Base-by-base conservation (phyloP, 169 alveolate species). In the Plasmodium fragile region DNA sequence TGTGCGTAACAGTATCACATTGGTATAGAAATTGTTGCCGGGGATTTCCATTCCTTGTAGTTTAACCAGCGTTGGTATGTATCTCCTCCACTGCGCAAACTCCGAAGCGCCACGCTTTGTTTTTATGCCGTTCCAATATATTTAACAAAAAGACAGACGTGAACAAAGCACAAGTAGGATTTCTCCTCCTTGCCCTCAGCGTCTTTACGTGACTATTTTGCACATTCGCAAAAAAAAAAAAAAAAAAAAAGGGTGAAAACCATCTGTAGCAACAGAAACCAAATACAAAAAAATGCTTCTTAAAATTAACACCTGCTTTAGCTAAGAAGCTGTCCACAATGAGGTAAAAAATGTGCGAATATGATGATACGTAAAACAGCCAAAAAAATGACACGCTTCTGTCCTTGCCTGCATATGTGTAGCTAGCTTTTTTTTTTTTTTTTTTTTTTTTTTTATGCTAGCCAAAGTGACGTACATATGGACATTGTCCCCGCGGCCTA, bases 161-260 rank as follows among this genome's bases (percentile, higher is more conserved):
- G 75, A 65, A 2, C 41, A 65, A 65, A 7, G 75, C 75, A 25
- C 41, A 65, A 65, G 41, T 6, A 28, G 16, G n/a, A 65, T 22
- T 65, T 25, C 75, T 18, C 75, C 36, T 65, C 41, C 41, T 65
- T 65, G n/a, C 36, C 75, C 36, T 8, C 36, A 25, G 34, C 75
- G 34, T 65, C 25, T 65, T 34, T 43, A 32, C 53, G 82, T 73
- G 30, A 73, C 22, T n/a, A 32, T n/a, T 34, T 43, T 73, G 25
- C 82, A 73, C 36, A 13, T 16, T 32, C 45, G 53, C 34, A 73
- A 30, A 73, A 73, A 72, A n/a, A 73, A 72, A 72, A 72, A 72
- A 72, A 72, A 72, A 72, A 72, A 73, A 43, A 39, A 73, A 73
- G 16, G 13, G 55, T 30, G 30, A n/a, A 39, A 73, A n/a, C 16